A percentile compares a stretch with the other conserved stretches of the same genome.
Conservation (phyloP, 2,329 filamentous ascomycete species). For the Ophiognomonia clavigignenti-juglandacearum region DNA sequence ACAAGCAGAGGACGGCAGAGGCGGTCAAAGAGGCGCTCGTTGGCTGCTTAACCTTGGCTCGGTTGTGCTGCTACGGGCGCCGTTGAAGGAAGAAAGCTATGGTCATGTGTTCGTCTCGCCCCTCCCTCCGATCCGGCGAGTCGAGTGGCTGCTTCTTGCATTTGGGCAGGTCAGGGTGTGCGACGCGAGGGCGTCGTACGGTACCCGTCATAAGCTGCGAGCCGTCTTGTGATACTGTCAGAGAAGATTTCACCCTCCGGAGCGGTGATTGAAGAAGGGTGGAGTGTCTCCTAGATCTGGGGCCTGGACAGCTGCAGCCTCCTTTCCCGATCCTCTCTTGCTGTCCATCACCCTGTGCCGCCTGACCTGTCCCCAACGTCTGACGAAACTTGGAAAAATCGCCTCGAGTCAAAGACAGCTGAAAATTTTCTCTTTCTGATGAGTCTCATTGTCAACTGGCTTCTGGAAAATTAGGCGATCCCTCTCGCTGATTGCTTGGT, state of each 20-base stretch:
- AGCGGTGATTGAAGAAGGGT: constrained; percentile 13
- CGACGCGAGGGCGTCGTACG: constrained; percentile 30
- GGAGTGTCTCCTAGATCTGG: constrained; percentile 14
- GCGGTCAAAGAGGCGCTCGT: neutral
- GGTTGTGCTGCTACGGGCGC: neutral
- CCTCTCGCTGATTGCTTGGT: constrained; percentile 2
- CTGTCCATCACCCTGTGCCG: constrained; percentile 1
- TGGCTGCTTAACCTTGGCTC: constrained; percentile 2
- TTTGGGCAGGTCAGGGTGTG: neutral
- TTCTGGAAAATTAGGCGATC: constrained; percentile 12
- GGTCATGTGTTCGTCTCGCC: constrained; percentile 4
- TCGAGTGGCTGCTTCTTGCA: constrained; percentile 1
- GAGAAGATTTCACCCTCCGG: constrained; percentile 24
- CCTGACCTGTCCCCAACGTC: constrained; percentile 4
- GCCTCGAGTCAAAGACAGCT: constrained; percentile 16
- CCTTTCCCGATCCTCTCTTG: neutral
- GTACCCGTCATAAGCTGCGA: constrained; percentile 31
- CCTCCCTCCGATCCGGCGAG: neutral
- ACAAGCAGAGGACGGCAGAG: neutral
- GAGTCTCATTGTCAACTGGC: neutral
- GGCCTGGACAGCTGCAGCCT: constrained; percentile 10
- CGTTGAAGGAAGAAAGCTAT: constrained; percentile 8
- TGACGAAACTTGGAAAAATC: constrained; percentile 14
- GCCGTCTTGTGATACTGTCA: constrained; percentile 28
- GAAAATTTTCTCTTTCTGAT: neutral